Conservation (phyloP, 768 basidiomycete species). For the Pulveroboletus frians region DNA sequence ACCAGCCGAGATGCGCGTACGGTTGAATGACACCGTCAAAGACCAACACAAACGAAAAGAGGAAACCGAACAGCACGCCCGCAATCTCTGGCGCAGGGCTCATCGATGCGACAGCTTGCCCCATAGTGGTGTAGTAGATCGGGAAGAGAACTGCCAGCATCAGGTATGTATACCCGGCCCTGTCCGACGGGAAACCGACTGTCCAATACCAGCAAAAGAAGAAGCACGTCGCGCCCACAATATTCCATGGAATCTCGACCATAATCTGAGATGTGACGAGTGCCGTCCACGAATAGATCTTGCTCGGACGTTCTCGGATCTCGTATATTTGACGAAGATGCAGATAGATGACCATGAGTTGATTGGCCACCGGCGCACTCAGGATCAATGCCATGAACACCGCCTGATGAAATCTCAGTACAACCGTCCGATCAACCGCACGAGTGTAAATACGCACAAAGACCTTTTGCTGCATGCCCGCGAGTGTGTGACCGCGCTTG, state of each 20-base stretch:
- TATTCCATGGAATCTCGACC: conserved; percentile 58
- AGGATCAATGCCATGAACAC: conserved; percentile 54
- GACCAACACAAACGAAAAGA: conserved; percentile 59
- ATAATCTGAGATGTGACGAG: conserved; percentile 51
- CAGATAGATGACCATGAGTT: conserved; percentile 60
- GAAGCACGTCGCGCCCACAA: conserved; percentile 50
- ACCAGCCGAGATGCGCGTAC: conserved; percentile 57
- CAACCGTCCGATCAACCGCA: background rate
- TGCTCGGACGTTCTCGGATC: conserved; percentile 58
- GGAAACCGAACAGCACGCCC: conserved; percentile 49
- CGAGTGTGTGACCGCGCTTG: conserved; percentile 46
- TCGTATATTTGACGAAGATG: conserved; percentile 57
- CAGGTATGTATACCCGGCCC: conserved; percentile 59
- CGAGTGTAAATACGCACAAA: conserved; percentile 41
- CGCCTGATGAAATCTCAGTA: conserved; percentile 30
- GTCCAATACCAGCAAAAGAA: conserved; percentile 72
- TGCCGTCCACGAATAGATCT: conserved; percentile 63
- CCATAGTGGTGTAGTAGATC: conserved; percentile 57
- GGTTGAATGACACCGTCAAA: conserved; percentile 72
- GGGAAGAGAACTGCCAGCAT: conserved; percentile 51
- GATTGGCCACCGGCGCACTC: conserved; percentile 51
- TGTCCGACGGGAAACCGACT: conserved; percentile 49
- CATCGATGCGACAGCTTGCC: conserved; percentile 57
- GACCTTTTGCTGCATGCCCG: conserved; percentile 60
- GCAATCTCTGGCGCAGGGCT: conserved; percentile 56